These are phyloP conservation scores for Debaryomycetaceae sp. DNA, from an alignment of 1,139 yeast species.

Conservation along the genomic window DNA sequence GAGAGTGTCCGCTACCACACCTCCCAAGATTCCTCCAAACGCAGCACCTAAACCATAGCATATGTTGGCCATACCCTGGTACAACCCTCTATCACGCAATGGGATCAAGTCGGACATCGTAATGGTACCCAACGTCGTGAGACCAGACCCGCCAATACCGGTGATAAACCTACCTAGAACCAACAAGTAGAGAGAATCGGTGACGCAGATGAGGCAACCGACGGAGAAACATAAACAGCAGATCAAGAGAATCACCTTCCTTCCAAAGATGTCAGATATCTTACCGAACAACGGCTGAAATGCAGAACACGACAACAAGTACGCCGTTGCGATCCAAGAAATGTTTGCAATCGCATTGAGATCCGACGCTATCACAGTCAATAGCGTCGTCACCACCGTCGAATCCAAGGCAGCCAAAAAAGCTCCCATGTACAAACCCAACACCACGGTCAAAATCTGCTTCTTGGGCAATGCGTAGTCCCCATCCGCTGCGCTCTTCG, in stretches of 20 bases:
- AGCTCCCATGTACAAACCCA: slow-evolving; percentile 35
- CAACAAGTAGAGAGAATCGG: slow-evolving; percentile 41
- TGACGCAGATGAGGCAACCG: slow-evolving; percentile 41
- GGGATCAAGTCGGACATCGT: slow-evolving; percentile 53
- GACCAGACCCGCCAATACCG: slow-evolving; percentile 59
- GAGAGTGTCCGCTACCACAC: slow-evolving; percentile 60
- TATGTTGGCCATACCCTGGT: slow-evolving; percentile 51
- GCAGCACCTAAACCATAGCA: slow-evolving; percentile 52
- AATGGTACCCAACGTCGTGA: slow-evolving; percentile 48
- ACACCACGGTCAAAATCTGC: slow-evolving; percentile 29
- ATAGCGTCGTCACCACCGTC: slow-evolving; percentile 43
- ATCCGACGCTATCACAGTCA: slow-evolving; percentile 43
- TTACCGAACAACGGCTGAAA: slow-evolving; percentile 78
- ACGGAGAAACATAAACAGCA: slow-evolving; percentile 36
- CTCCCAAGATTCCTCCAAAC: slow-evolving; percentile 60
- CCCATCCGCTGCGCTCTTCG: slow-evolving; percentile 13
- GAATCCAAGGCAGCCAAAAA: slow-evolving; percentile 44
- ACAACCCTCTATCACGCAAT: slow-evolving; percentile 49
- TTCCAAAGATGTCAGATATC: slow-evolving; percentile 80
- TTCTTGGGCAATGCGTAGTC: slow-evolving; percentile 32
- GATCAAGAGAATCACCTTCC: slow-evolving; percentile 43
- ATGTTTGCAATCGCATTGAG: slow-evolving; percentile 36
- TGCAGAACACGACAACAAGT: slow-evolving; percentile 41
- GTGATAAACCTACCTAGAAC: slow-evolving; percentile 57
- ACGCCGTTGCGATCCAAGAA: slow-evolving; percentile 48